Evolutionary conservation across 495 filamentous ascomycete species (phyloP).

Genomic region (Penicillium desertorum): DNA sequence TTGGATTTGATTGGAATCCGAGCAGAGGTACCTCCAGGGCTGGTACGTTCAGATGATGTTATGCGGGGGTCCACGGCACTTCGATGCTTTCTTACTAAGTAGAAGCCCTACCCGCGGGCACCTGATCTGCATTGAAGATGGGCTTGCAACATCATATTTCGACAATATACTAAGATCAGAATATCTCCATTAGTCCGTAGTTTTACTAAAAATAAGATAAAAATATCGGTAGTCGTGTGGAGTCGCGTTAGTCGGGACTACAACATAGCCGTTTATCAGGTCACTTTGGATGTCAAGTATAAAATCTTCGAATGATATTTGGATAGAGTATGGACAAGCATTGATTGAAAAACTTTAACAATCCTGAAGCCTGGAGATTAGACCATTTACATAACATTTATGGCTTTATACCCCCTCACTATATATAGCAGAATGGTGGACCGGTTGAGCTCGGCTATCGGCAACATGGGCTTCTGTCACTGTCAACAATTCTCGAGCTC

Average conservation of each 20-base stretch:
- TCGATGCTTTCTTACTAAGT: constrained; percentile 6
- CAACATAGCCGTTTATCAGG: neutral
- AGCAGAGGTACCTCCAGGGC: neutral
- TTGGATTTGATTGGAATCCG: neutral
- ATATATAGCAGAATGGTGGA: constrained; percentile 14
- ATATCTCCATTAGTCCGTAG: neutral
- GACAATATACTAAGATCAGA: neutral
- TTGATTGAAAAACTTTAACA: neutral
- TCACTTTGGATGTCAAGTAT: neutral
- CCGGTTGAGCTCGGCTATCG: neutral
- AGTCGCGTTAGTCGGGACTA: neutral
- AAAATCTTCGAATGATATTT: neutral
- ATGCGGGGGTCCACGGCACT: neutral
- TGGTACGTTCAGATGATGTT: neutral
- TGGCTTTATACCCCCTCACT: neutral
- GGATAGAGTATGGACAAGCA: neutral
- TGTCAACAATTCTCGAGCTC: neutral
- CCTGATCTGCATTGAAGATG: too few relatives aligned
- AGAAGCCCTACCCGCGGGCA: neutral
- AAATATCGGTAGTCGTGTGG: neutral
- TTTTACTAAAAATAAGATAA: neutral
- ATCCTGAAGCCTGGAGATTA: constrained; percentile 14
- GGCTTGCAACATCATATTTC: too few relatives aligned
- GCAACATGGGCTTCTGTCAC: neutral
- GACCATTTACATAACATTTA: neutral